Percentiles rank a stretch among this genome's conserved stretches.
These are phyloP conservation scores for Suillus discolor DNA, from an alignment of 768 basidiomycete species.

Conservation along the genomic window DNA sequence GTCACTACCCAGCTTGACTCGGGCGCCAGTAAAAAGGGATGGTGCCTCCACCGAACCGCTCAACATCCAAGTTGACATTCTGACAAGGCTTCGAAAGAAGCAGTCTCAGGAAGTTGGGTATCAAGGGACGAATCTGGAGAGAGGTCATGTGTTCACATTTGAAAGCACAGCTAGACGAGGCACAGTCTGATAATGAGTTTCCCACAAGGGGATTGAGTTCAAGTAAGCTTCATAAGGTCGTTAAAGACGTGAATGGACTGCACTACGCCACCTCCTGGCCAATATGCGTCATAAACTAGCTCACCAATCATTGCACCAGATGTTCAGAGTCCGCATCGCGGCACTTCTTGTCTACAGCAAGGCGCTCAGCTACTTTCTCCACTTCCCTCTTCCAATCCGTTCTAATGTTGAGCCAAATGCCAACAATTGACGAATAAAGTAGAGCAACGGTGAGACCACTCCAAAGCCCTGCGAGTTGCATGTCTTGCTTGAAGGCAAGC, in stretches of 20 bases:
- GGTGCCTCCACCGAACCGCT: background rate
- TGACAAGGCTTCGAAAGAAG: constrained; percentile 1
- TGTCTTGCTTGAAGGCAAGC: constrained; percentile 64
- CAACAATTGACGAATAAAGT: constrained; percentile 56
- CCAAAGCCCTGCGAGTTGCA: constrained; percentile 81
- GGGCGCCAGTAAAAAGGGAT: background rate
- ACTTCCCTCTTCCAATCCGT: constrained; percentile 73
- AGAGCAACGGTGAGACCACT: constrained; percentile 70
- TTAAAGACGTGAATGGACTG: background rate
- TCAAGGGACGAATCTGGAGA: background rate
- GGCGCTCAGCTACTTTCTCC: constrained; percentile 51
- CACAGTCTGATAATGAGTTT: constrained; percentile 1
- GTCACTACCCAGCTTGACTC: background rate
- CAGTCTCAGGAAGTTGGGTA: background rate
- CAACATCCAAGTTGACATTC: background rate
- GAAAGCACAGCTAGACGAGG: background rate
- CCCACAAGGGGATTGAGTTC: background rate
- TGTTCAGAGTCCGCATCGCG: constrained; percentile 1
- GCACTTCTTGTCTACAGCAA: constrained; percentile 46
- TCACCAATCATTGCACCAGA: background rate
- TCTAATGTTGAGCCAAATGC: constrained; percentile 52
- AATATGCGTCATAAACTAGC: background rate
- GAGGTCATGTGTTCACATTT: background rate
- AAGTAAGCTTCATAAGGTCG: background rate
- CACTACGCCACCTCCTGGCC: background rate